Evolutionary conservation across 306 rosid genomes (phyloP).

Genomic region (Acacia crassicarpa): DNA sequence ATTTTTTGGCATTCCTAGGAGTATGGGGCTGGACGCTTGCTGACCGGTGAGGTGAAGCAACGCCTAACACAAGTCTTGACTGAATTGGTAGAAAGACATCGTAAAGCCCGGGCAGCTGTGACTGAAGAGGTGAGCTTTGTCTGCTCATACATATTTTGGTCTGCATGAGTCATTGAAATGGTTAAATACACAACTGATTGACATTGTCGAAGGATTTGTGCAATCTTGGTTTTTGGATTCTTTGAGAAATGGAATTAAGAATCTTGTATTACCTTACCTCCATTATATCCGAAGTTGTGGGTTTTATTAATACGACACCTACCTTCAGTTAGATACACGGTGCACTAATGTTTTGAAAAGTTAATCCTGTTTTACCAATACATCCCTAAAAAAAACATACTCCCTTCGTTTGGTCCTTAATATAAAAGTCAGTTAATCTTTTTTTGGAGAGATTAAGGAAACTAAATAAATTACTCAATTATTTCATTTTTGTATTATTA

Average conservation of each 20-base stretch:
- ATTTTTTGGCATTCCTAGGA: conserved; percentile 48
- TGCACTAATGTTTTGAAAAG: neutral
- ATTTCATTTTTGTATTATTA: too few relatives aligned
- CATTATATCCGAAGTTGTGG: neutral
- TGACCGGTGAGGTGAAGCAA: conserved; percentile 94
- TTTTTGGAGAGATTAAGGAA: too few relatives aligned
- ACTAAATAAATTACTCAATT: too few relatives aligned
- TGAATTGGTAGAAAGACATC: conserved; percentile 82
- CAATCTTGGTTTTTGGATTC: neutral
- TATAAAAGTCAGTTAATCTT: too few relatives aligned
- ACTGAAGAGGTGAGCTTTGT: conserved; percentile 76
- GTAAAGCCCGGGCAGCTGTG: conserved; percentile 83
- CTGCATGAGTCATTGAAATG: neutral
- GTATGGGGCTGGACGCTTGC: conserved; percentile 86
- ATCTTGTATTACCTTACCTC: neutral
- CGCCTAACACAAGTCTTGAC: conserved; percentile 69
- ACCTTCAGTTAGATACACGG: neutral
- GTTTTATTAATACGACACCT: neutral
- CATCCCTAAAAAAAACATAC: neutral
- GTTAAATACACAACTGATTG: neutral
- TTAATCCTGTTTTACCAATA: neutral
- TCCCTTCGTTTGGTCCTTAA: too few relatives aligned
- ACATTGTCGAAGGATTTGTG: neutral
- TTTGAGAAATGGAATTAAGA: neutral
- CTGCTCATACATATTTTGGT: neutral